Percentiles rank a stretch among this genome's conserved stretches.
phyloP scores from a whole-genome alignment of 495 filamentous ascomycete genomes.

The Alectoria sarmentosa region DNA sequence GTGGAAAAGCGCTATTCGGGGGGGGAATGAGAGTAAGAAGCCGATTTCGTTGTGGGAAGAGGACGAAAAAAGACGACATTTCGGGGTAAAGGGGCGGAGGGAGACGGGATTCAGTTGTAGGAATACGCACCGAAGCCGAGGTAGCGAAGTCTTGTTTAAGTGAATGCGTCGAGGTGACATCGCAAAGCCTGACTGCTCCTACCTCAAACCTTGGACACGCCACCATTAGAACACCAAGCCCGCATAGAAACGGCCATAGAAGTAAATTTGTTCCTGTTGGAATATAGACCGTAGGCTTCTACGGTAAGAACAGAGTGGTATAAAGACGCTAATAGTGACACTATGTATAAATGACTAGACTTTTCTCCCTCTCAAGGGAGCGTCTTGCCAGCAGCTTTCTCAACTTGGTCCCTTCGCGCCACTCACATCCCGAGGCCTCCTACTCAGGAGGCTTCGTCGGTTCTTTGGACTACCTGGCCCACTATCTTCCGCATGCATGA shows the following conservation, averaged over 20 bases:
- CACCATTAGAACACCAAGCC: not conserved
- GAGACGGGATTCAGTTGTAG: no score
- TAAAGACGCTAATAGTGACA: constrained; percentile 8
- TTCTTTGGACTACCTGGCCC: constrained; percentile 49
- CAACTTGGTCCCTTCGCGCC: constrained; percentile 18
- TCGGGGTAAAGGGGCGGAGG: no score
- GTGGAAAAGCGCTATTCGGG: no score
- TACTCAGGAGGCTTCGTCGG: constrained; percentile 50
- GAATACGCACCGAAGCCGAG: no score
- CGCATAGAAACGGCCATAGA: not conserved
- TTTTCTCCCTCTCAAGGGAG: not conserved
- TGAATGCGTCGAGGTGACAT: no score
- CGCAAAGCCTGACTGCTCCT: no score
- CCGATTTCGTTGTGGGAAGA: no score
- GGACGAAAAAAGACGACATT: no score
- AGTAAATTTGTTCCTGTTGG: not conserved
- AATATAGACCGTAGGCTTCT: not conserved
- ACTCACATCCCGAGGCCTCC: constrained; percentile 34
- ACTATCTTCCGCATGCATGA: constrained; percentile 36
- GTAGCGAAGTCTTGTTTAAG: no score
- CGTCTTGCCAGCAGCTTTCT: not conserved
- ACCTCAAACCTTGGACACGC: no score
- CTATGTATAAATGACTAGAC: not conserved
- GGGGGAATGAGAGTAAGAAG: no score
- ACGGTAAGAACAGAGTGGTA: constrained; percentile 4